These are phyloP conservation scores for Ceratocystis cacaofunesta DNA, from an alignment of 2,329 filamentous ascomycete genomes.

Conservation along the genomic window DNA sequence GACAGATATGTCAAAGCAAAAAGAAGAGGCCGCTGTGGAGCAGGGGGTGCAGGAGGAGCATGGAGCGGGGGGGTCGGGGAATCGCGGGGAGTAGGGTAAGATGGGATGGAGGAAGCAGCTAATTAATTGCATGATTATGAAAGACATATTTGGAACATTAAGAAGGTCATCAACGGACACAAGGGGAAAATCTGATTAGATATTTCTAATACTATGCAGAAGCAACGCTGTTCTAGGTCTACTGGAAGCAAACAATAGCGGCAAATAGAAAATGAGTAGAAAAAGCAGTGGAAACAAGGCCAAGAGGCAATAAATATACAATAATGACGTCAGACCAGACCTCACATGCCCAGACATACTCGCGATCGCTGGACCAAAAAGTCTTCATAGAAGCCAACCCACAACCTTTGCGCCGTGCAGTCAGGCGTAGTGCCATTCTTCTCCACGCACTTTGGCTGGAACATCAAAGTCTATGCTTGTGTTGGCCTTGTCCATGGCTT, in stretches of 20 bases:
- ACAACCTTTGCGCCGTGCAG: conserved; percentile 18
- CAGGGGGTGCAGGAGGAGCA: not conserved
- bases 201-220: not conserved
- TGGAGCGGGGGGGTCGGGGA: too few species aligned
- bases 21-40: not conserved
- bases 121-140: conserved; percentile 10
- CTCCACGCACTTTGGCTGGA: conserved; percentile 26
- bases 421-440: conserved; percentile 36
- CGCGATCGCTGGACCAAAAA: conserved; percentile 19
- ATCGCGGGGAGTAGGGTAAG: too few species aligned
- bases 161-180: not conserved
- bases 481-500: conserved; percentile 35
- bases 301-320: not conserved
- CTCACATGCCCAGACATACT: not conserved
- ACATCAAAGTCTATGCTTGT: conserved; percentile 7
- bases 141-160: conserved; percentile 12
- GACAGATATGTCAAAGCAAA: not conserved
- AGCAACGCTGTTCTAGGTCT: not conserved
- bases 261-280: not conserved
- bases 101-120: not conserved
- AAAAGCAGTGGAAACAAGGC: not conserved
- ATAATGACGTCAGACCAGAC: not conserved
- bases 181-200: not conserved
- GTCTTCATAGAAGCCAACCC: conserved; percentile 35
- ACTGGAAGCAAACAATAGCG: not conserved